A percentile compares a stretch with the other conserved stretches of the same genome.
phyloP scores from a whole-genome alignment of 139 green algal species.

The Tetratostichococcus sp. region DNA sequence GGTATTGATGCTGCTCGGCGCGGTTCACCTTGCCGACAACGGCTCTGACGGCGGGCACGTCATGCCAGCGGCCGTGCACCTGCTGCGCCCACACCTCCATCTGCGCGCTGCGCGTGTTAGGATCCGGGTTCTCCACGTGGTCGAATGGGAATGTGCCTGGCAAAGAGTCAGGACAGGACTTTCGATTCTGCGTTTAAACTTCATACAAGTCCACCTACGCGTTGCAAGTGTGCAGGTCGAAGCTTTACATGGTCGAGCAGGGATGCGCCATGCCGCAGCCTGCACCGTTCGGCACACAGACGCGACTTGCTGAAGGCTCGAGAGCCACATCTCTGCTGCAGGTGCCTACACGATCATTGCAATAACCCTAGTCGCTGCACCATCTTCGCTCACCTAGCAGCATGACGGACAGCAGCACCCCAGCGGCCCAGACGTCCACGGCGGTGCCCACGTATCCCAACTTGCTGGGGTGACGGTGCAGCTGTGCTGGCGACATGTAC shows the following conservation, averaged over 20 bases:
- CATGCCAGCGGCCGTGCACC: conserved; percentile 55
- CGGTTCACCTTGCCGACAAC: too few species aligned
- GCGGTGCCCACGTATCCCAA: conserved; percentile 49
- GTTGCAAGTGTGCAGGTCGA: too few species aligned
- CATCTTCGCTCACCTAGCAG: conserved; percentile 41
- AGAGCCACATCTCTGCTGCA: too few species aligned
- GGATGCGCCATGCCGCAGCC: too few species aligned
- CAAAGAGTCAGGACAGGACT: too few species aligned
- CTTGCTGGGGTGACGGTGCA: conserved; percentile 28
- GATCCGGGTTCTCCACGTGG: conserved; percentile 62
- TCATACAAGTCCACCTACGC: too few species aligned
- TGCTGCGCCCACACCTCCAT: conserved; percentile 64
- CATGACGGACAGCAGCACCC: conserved; percentile 72
- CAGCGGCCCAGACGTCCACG: conserved; percentile 68
- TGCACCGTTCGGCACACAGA: too few species aligned
- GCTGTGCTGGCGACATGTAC: conserved; percentile 78
- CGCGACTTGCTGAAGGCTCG: too few species aligned
- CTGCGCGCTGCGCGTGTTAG: conserved; percentile 61
- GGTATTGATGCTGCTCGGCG: too few species aligned
- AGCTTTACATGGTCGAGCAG: too few species aligned
- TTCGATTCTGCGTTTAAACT: too few species aligned
- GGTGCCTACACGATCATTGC: too few species aligned
- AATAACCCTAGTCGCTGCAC: neutral
- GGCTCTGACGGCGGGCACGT: neutral
- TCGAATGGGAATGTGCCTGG: conserved; percentile 81